Conservation (phyloP, 148 eudicot genomes). For the Oxyria digyna region DNA sequence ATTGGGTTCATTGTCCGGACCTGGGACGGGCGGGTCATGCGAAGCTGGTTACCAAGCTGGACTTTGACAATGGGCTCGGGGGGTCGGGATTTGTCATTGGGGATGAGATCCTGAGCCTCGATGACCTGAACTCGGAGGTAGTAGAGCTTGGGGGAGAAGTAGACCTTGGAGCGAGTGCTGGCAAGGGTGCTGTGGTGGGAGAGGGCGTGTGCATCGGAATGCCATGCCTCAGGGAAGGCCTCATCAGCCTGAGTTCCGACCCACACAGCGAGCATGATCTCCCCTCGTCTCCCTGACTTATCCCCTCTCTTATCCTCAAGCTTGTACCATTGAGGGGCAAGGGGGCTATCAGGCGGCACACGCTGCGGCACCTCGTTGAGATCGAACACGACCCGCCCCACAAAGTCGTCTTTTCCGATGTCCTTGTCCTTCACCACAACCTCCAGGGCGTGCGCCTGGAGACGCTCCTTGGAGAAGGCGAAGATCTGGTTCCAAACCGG, state of each 20-base stretch:
- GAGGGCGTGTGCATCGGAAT: conserved; percentile 72
- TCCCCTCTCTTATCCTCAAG: conserved; percentile 49
- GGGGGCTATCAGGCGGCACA: conserved; percentile 86
- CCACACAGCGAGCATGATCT: conserved; percentile 91
- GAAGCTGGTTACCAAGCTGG: conserved; percentile 47
- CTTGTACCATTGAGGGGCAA: conserved; percentile 94
- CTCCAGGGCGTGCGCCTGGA: conserved; percentile 57
- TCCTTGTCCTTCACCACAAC: conserved; percentile 74
- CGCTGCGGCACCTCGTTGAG: conserved; percentile 53
- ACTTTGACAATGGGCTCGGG: conserved; percentile 39
- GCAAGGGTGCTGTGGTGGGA: conserved; percentile 42
- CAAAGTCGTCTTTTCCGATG: conserved; percentile 68
- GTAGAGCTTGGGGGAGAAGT: conserved; percentile 71
- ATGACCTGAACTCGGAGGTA: conserved; percentile 72
- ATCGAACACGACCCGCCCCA: conserved; percentile 63
- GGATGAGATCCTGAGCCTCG: conserved; percentile 80
- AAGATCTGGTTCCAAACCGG: conserved; percentile 74
- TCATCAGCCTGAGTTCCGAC: conserved; percentile 97
- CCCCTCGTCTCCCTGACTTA: conserved; percentile 33
- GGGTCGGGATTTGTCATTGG: conserved; percentile 33
- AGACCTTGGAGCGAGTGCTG: conserved; percentile 68
- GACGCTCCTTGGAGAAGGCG: conserved; percentile 66
- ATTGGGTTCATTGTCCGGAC: conserved; percentile 36
- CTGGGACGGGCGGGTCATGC: conserved; percentile 37
- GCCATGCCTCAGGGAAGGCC: conserved; percentile 95